These are phyloP conservation scores for Coemansia erecta DNA, from an alignment of 192 early-diverging fungal genomes.

Conservation along the genomic window DNA sequence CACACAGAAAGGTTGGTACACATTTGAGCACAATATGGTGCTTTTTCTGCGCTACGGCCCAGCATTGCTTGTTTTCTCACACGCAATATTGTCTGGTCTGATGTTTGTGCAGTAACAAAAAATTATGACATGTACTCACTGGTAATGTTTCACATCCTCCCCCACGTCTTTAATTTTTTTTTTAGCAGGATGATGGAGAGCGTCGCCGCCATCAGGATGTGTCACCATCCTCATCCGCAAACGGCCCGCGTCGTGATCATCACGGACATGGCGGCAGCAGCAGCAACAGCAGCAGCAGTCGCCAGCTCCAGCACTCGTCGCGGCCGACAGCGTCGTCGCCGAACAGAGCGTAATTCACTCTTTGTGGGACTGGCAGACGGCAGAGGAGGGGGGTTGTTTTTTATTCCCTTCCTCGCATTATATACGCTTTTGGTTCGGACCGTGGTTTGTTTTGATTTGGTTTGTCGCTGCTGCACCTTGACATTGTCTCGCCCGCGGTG, in stretches of 20 bases:
- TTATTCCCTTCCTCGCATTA: too few relatives aligned
- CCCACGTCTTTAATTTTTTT: neutral
- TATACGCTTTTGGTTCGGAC: too few relatives aligned
- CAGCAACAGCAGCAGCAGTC: slow-evolving; percentile 1
- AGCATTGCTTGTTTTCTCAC: slow-evolving; percentile 6
- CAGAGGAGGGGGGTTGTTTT: too few relatives aligned
- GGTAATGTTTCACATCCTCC: neutral
- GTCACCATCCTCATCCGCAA: slow-evolving; percentile 3
- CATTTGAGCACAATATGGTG: neutral
- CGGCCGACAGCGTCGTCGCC: slow-evolving; percentile 3
- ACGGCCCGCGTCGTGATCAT: slow-evolving; percentile 4
- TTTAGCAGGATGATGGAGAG: slow-evolving; percentile 19
- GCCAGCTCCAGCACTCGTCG: neutral
- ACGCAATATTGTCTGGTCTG: neutral
- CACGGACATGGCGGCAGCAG: neutral
- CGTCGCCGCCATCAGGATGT: slow-evolving; percentile 7
- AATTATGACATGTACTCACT: slow-evolving; percentile 6
- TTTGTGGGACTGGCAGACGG: neutral
- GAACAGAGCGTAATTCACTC: slow-evolving; percentile 1
- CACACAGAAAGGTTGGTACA: slow-evolving; percentile 8
- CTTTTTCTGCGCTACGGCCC: slow-evolving; percentile 4
- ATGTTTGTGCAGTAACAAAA: slow-evolving; percentile 1
- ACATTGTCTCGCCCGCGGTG: too few relatives aligned
- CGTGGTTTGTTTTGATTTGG: too few relatives aligned
- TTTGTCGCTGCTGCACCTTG: too few relatives aligned